Evolutionary conservation across 768 basidiomycete species (phyloP), one percentile per base, ranked within the genome.

Genomic region (Stropharia rugosoannulata): DNA sequence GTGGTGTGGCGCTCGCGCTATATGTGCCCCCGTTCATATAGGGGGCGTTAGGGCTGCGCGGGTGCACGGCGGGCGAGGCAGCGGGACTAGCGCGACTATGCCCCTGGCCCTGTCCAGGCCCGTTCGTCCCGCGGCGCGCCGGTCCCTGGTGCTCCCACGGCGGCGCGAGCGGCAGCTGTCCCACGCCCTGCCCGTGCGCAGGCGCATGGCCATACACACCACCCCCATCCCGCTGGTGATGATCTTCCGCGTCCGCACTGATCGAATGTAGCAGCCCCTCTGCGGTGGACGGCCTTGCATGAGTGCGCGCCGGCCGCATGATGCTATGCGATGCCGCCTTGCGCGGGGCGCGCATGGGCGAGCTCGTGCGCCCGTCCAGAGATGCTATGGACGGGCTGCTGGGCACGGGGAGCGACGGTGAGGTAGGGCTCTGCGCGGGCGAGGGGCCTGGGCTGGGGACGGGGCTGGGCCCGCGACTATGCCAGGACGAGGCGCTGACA

Each of bases 71-170:
- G 51, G 32, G 41, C 27, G 40, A 32, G 29, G 44, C 36, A 25
- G 27, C 55, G 27, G 12, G 54, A 55, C 15, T 51, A 42, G 32
- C 54, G n/a, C 22, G 58, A 55, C 43, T 48, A 25, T 9, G 48
- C n/a, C 10, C 19, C 36, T 38, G 42, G 38, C 32, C 32, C 25
- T 52, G 32, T 9, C 5, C 41, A 29, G 32, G 50, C 22, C 7
- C 8, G 50, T 10, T 25, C 38, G 32, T 29, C 32, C 5, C 36
- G 35, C 2, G 36, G 18, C 46, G 29, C 15, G 41, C 18, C 19
- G 54, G 27, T 1, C 60, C 42, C 56, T 64, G 59, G 49, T 59
- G 60, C 36, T 69, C 68, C 66, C 70, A 72, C 41, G 71, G 68
- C 8, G 68, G 70, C 51, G 70, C 58, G 11, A 25, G 5, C 13